Conservation (phyloP, 345 rosid species). For the Salix suchowensis region DNA sequence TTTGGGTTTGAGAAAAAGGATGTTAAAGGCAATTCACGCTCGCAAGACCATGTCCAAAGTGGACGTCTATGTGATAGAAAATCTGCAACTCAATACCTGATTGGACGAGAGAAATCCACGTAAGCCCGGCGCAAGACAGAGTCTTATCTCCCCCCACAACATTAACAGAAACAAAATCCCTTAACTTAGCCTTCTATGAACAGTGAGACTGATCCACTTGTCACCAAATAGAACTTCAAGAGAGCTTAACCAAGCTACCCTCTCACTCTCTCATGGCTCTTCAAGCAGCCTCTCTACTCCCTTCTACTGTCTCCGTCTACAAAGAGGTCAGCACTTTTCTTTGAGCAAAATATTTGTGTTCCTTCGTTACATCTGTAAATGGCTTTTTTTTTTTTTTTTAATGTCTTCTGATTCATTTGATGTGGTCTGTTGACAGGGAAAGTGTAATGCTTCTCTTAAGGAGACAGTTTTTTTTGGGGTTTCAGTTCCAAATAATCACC, state of each 20-base stretch:
- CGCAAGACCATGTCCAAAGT: no score
- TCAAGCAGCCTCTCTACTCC: slow-evolving; percentile 63
- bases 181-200: neutral
- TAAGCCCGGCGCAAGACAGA: neutral
- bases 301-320: slow-evolving; percentile 43
- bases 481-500: slow-evolving; percentile 41
- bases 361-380: neutral
- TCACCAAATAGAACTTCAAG: neutral
- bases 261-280: slow-evolving; percentile 46
- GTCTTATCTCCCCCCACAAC: slow-evolving; percentile 1
- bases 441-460: slow-evolving; percentile 44
- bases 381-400: neutral
- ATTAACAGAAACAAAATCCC: neutral
- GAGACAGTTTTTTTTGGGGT: slow-evolving; percentile 65
- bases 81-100: slow-evolving; percentile 42
- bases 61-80: slow-evolving; percentile 27
- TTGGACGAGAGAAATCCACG: slow-evolving; percentile 38
- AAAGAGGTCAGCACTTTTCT: slow-evolving; percentile 45
- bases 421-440: slow-evolving; percentile 44
- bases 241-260: neutral
- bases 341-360: neutral
- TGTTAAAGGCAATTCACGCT: no score
- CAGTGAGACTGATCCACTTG: neutral
- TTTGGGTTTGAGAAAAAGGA: no score
- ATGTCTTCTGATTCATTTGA: neutral